Conservation (phyloP, 2,329 filamentous ascomycete species). For the Colletotrichum simmondsii region DNA sequence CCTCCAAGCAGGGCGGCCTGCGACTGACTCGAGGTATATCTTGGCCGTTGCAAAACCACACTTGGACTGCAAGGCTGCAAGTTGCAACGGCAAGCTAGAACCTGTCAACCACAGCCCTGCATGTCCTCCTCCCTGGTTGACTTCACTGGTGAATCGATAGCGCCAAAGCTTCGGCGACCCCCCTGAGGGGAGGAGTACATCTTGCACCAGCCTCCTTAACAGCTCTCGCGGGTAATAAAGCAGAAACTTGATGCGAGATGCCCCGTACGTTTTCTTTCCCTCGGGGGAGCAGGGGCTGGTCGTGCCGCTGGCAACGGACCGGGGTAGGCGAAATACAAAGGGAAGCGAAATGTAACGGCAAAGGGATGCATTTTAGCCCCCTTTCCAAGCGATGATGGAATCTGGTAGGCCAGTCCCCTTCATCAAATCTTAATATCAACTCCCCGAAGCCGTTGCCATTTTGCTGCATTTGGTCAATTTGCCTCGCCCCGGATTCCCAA, state of each 20-base stretch:
- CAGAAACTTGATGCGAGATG: constrained; percentile 7
- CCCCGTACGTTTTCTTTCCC: background rate
- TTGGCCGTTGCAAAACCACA: background rate
- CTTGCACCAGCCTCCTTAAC: background rate
- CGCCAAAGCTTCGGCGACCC: constrained; percentile 23
- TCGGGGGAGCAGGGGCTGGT: constrained; percentile 4
- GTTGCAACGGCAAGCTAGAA: background rate
- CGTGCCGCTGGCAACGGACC: constrained; percentile 4
- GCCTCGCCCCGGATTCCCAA: constrained; percentile 10
- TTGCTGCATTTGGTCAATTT: background rate
- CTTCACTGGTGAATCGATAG: constrained; percentile 17
- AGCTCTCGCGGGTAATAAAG: constrained; percentile 9
- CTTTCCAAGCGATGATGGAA: constrained; percentile 19
- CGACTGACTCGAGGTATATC: background rate
- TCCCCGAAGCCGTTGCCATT: background rate
- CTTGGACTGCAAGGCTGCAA: background rate
- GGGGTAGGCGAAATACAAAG: constrained; percentile 29
- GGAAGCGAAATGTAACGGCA: constrained; percentile 23
- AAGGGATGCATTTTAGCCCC: constrained; percentile 10
- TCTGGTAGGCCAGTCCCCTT: constrained; percentile 1
- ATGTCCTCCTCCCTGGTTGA: background rate
- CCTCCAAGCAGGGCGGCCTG: background rate
- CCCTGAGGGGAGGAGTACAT: constrained; percentile 16
- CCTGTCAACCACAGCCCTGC: background rate
- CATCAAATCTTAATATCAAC: constrained; percentile 8